These are phyloP conservation scores for Trichoderma asperelloides DNA, from an alignment of 495 filamentous ascomycete species.

Conservation along the genomic window DNA sequence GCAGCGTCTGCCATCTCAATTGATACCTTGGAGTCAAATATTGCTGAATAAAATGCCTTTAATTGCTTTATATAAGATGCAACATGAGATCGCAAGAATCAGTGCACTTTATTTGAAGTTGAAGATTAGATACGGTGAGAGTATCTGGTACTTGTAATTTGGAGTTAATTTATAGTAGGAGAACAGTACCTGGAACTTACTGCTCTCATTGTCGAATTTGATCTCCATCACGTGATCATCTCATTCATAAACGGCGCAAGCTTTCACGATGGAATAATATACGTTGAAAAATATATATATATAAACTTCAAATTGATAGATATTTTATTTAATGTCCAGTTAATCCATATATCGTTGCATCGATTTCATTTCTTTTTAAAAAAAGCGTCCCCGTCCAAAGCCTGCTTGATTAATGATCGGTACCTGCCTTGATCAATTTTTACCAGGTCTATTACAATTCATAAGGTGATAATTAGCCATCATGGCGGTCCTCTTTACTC, in stretches of 20 bases:
- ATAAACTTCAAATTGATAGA: background rate
- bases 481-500: conserved; percentile 12
- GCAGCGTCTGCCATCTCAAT: background rate
- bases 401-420: background rate
- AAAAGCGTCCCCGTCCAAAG: background rate
- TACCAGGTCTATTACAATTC: background rate
- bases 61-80: background rate
- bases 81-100: background rate
- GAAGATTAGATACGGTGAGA: background rate
- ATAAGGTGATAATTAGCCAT: background rate
- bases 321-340: background rate
- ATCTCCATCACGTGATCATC: no score
- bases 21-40: background rate
- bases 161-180: background rate
- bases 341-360: background rate
- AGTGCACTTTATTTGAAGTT: background rate
- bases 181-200: background rate
- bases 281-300: background rate
- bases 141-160: background rate
- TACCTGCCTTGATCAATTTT: background rate
- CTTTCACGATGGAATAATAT: no score
- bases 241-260: no score
- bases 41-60: background rate
- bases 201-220: no score
- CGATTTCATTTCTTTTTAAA: background rate